Evolutionary conservation across 352 stramenopile species (phyloP).

Genomic region (Globisporangium echinulatum): DNA sequence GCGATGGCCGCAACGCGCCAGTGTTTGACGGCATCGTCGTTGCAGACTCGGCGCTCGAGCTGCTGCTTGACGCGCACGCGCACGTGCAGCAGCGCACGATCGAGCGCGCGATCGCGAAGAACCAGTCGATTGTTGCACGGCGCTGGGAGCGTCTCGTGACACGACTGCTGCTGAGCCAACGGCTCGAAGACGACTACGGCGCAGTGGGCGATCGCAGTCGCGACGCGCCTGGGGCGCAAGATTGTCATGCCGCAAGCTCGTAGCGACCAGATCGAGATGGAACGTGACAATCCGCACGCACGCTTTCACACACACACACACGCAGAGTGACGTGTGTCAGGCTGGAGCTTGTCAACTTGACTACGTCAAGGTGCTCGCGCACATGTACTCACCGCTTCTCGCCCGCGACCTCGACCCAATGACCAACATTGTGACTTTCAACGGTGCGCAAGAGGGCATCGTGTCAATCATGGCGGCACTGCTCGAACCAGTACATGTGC

Average conservation of each 20-base stretch:
- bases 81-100: slow-evolving; percentile 59
- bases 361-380: slow-evolving; percentile 73
- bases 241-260: too few species aligned
- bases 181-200: slow-evolving; percentile 77
- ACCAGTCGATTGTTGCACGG: slow-evolving; percentile 42
- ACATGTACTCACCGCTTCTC: slow-evolving; percentile 75
- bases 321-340: too few species aligned
- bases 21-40: slow-evolving; percentile 77
- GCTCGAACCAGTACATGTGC: slow-evolving; percentile 43
- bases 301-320: too few species aligned
- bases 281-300: too few species aligned
- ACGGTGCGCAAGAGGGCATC: slow-evolving; percentile 82
- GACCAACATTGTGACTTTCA: slow-evolving; percentile 83
- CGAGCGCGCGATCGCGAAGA: slow-evolving; percentile 63
- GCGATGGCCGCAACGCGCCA: slow-evolving; percentile 55
- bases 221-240: too few species aligned
- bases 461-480: slow-evolving; percentile 73
- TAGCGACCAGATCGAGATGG: too few species aligned
- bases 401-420: slow-evolving; percentile 61
- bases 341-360: slow-evolving; percentile 25
- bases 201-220: slow-evolving; percentile 13
- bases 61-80: slow-evolving; percentile 66
- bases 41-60: slow-evolving; percentile 22
- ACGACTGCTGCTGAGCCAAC: slow-evolving; percentile 55
- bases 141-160: slow-evolving; percentile 68